Conservation (phyloP, 176 grass and related monocot species). For the Raddia guianensis region DNA sequence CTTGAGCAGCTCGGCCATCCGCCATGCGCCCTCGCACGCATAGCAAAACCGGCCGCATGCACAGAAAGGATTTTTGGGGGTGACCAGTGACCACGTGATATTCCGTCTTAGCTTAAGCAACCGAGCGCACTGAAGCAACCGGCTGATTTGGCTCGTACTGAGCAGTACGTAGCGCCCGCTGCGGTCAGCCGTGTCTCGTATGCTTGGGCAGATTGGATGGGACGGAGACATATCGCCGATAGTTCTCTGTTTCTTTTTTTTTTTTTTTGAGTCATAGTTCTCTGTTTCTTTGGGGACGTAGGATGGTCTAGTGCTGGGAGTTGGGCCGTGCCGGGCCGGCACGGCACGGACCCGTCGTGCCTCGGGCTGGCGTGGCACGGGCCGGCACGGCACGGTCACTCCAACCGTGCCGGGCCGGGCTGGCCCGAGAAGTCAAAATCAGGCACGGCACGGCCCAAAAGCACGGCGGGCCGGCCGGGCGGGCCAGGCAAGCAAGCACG, state of each 20-base stretch:
- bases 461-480: no score
- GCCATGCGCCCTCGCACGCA: not conserved
- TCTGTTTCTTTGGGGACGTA: not conserved
- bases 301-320: no score
- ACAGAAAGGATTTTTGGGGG: not conserved
- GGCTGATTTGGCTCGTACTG: not conserved
- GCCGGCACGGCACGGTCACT: no score
- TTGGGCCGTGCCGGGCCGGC: no score
- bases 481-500: no score
- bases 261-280: no score
- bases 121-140: not conserved
- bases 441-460: no score
- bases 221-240: not conserved
- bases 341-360: no score
- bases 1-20: constrained; percentile 18
- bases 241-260: not conserved
- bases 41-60: not conserved
- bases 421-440: no score
- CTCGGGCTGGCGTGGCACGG: no score
- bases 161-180: not conserved
- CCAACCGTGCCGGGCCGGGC: no score
- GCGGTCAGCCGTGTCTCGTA: constrained; percentile 1
- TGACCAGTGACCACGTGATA: not conserved
- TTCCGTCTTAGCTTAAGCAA: not conserved
- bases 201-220: not conserved